These are phyloP conservation scores for Aspergillus sp. DNA, from an alignment of 2,329 filamentous ascomycete species.

Conservation along the genomic window DNA sequence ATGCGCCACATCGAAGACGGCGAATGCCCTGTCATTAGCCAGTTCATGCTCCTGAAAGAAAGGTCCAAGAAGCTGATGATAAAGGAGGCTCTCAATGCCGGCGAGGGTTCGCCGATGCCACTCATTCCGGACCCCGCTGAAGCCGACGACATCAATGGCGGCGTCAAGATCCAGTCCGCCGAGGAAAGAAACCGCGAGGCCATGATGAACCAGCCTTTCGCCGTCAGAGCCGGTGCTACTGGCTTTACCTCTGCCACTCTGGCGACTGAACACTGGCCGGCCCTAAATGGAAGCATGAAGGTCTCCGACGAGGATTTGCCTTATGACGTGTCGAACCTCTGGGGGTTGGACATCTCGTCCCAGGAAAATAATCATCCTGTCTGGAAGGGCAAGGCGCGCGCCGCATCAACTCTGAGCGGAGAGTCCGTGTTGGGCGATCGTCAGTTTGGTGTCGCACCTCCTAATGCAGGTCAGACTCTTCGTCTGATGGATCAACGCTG, in stretches of 20 bases:
- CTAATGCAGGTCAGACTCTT: conserved; percentile 14
- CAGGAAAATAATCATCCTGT: not conserved
- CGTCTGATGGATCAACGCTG: conserved; percentile 19
- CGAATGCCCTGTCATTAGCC: conserved; percentile 47
- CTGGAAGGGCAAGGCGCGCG: conserved; percentile 9
- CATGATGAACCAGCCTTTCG: conserved; percentile 17
- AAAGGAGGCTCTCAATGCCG: conserved; percentile 27
- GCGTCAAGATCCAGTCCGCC: conserved; percentile 19
- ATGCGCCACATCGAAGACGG: conserved; percentile 57
- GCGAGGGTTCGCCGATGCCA: conserved; percentile 3
- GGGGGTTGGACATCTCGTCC: conserved; percentile 4
- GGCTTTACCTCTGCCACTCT: conserved; percentile 6
- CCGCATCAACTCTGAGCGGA: not conserved
- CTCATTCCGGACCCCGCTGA: conserved; percentile 7
- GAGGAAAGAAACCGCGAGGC: conserved; percentile 16
- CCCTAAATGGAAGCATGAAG: not conserved
- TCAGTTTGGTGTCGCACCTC: conserved; percentile 4
- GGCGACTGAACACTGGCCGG: conserved; percentile 27
- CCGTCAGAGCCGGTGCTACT: not conserved
- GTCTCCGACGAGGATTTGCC: not conserved
- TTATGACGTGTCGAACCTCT: conserved; percentile 24
- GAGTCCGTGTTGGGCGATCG: not conserved
- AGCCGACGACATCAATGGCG: conserved; percentile 21
- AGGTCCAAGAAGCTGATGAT: conserved; percentile 53
- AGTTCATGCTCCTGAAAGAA: conserved; percentile 47